Evolutionary conservation across 2,329 filamentous ascomycete genomes (phyloP), one percentile per base, ranked within the genome.

Genomic region (Nannizziopsis arthrosporioides): DNA sequence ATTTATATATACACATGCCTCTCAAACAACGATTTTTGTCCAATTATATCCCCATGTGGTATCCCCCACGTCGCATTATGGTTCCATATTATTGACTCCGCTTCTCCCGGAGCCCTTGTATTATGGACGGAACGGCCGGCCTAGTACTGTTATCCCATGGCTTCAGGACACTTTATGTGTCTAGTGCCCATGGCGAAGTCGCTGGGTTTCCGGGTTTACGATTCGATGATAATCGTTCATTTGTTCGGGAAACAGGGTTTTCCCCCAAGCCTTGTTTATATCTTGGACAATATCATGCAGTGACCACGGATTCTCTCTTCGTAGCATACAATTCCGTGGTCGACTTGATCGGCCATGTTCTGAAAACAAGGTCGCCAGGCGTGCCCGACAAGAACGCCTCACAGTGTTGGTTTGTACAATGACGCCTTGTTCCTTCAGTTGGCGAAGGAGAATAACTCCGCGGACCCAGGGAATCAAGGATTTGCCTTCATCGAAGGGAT

Each of bases 391-490:
- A 11, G 61, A 62, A 5, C 55, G 53, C 12, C 57, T 57, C 17
- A 71, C 60, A 32, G 55, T 54, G 15, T 52, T 48, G 30, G 49
- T 52, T 22, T 57, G 53, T 22, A 70, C 56, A 27, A 53, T 50
- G n/a, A 70, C 56, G 2, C 67, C 67, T 35, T 57, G 55, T 31
- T 60, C 49, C 52, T 62, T 59, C 2, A 71, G 53, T 30, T 68
- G 60, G 14, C 62, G 62, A 11, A 71, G 60, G 31, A 71, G 61
- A 2, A 62, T 37, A 8, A 70, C 51, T 2, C 68, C 68, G 12
- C 68, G 64, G 3, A 63, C 57, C 63, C 64, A 70, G 7, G 61
- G 60, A 15, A 67, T 56, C 4, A 67, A 56, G n/a, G 50, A 55
- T 9, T 59, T 53, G 2, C 53, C 53, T 0, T 53, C 40, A 8